A percentile compares a stretch with the other conserved stretches of the same genome.
phyloP scores from a whole-genome alignment of 176 grass and related monocot species.

The Oryza brachyantha region DNA sequence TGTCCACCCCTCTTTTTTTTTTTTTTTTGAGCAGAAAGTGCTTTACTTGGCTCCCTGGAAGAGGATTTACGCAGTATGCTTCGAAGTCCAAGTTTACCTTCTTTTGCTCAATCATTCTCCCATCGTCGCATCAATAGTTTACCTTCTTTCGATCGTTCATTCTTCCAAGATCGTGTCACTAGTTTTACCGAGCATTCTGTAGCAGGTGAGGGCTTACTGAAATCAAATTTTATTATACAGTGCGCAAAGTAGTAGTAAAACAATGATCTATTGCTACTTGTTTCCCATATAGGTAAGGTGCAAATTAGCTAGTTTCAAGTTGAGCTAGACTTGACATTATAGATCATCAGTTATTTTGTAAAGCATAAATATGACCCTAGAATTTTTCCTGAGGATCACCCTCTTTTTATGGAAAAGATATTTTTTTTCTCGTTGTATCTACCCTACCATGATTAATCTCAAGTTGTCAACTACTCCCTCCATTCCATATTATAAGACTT shows the following conservation, averaged over 20 bases:
- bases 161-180: slow-evolving; percentile 24
- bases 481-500: no score
- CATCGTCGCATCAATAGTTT: slow-evolving; percentile 47
- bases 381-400: neutral
- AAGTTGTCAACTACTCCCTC: no score
- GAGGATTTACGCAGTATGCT: slow-evolving; percentile 36
- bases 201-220: slow-evolving; percentile 34
- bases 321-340: neutral
- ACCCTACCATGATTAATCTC: neutral
- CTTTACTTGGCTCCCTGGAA: slow-evolving; percentile 23
- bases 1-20: no score
- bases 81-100: slow-evolving; percentile 30
- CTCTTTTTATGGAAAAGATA: neutral
- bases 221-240: neutral
- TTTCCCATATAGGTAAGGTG: neutral
- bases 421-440: neutral
- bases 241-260: neutral
- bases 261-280: neutral
- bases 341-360: neutral
- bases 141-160: slow-evolving; percentile 35
- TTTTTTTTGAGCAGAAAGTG: slow-evolving; percentile 27
- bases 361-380: neutral
- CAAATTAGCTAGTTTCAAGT: neutral
- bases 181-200: slow-evolving; percentile 33
- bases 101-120: slow-evolving; percentile 6